Evolutionary conservation across 208 protist species (phyloP).

Genomic region (Zelonia costaricensis): DNA sequence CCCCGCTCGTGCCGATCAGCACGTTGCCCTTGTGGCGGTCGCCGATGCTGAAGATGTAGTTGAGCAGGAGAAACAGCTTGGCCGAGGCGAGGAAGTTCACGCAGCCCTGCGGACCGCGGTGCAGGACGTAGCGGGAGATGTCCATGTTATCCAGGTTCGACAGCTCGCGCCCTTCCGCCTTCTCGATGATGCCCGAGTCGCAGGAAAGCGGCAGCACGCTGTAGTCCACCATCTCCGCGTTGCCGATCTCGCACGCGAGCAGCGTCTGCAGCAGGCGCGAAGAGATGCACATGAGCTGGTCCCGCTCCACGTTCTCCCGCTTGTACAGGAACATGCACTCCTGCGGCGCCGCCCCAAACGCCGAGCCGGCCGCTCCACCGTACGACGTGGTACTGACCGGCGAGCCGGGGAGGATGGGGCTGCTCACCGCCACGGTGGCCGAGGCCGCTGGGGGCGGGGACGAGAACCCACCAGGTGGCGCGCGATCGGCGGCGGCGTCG

Average conservation of each 20-base stretch:
- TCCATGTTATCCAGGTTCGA: slow-evolving; percentile 37
- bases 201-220: slow-evolving; percentile 65
- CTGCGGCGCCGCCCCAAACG: background rate
- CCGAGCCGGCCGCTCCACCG: too few species aligned
- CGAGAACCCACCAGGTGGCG: background rate
- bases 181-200: slow-evolving; percentile 70
- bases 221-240: slow-evolving; percentile 62
- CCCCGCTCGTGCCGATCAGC: slow-evolving; percentile 66
- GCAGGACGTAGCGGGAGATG: slow-evolving; percentile 35
- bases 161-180: slow-evolving; percentile 49
- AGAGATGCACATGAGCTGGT: slow-evolving; percentile 83
- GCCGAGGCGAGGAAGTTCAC: slow-evolving; percentile 68
- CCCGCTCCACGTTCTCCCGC: slow-evolving; percentile 68
- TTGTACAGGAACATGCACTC: slow-evolving; percentile 70
- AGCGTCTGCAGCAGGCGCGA: slow-evolving; percentile 60
- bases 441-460: background rate
- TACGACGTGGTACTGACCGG: too few species aligned
- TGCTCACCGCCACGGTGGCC: background rate
- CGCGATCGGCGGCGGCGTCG: background rate
- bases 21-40: slow-evolving; percentile 86
- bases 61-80: slow-evolving; percentile 84
- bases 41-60: slow-evolving; percentile 85
- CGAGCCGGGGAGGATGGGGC: too few species aligned
- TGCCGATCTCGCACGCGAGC: slow-evolving; percentile 39
- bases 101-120: slow-evolving; percentile 15